Conservation (phyloP, 345 rosid species). For the Trapa incisa region DNA sequence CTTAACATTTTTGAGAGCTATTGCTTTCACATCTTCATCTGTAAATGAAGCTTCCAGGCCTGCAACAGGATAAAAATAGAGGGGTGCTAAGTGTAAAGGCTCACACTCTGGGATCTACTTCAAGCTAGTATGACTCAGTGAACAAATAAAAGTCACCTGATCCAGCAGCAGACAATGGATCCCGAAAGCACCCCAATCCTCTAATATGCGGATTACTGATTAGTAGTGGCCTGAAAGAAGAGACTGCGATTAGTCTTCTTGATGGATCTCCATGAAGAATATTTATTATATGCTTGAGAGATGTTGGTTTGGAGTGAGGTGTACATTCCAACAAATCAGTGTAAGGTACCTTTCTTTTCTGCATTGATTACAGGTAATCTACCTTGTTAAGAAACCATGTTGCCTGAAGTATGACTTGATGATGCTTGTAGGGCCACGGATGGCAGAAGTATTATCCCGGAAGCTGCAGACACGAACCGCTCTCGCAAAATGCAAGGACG, state of each 20-base stretch:
- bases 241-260: background rate
- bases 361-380: background rate
- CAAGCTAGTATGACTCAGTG: background rate
- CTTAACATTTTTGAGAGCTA: slow-evolving; percentile 36
- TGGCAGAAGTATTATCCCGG: background rate
- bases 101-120: background rate
- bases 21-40: slow-evolving; percentile 24
- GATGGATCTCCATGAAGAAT: background rate
- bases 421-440: background rate
- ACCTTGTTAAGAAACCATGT: background rate
- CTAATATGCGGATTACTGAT: slow-evolving; percentile 3
- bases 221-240: slow-evolving; percentile 11
- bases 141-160: slow-evolving; percentile 23
- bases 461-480: slow-evolving; percentile 8
- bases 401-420: slow-evolving; percentile 1
- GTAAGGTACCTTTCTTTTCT: background rate
- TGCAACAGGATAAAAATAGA: slow-evolving; percentile 4
- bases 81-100: background rate
- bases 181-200: slow-evolving; percentile 7
- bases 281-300: background rate
- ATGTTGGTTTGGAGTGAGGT: background rate
- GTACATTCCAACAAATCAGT: background rate
- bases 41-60: slow-evolving; percentile 45
- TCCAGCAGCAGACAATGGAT: slow-evolving; percentile 30
- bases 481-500: background rate